Evolutionary conservation across 805 yeast species (phyloP), one percentile per base, ranked within the genome.

Genomic region (Schwanniomyces pseudopolymorphus): DNA sequence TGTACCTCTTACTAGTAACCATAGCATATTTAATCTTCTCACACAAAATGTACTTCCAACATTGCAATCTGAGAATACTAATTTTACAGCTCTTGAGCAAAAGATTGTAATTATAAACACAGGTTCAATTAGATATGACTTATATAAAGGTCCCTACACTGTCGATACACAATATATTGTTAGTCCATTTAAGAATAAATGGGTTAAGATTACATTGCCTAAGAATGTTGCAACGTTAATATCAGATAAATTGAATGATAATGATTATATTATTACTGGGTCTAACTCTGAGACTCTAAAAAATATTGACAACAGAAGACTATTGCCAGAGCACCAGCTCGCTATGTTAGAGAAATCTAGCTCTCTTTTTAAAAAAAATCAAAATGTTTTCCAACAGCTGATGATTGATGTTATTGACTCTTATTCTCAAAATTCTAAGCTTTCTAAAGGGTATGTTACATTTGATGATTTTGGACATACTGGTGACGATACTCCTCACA

Each of bases 61-160:
- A 13, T 60, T 77, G 50, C 54, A 57, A 26, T 66, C 72, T n/a
- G 45, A 51, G 2, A 36, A 48, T 16, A 22, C 41, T 19, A 38
- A 44, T 9, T n/a, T 43, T n/a, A n/a, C 14, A 4, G 1, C 42
- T n/a, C 6, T 27, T 48, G 44, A 56, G n/a, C 67, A 50, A 55
- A 59, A 64, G 51, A 69, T 83, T 24, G 77, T 89, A 21, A 67
- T 87, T 39, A 80, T 88, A 49, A 92, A 92, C 61, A 86, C 96
- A 0, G 97, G 97, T 1, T 85, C 96, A 4, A 78, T 91, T 2
- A 77, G 97, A 44, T 92, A 88, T 59, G 97, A 91, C 64, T 66
- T 91, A 39, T 86, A 85, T 67, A 79, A 83, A 59, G 98, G 97
- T 0, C 83, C 85, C 1, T 91, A 85, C 61, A 90, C 96, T 0